phyloP scores from a whole-genome alignment of 345 rosid species.

The Psidium guajava region DNA sequence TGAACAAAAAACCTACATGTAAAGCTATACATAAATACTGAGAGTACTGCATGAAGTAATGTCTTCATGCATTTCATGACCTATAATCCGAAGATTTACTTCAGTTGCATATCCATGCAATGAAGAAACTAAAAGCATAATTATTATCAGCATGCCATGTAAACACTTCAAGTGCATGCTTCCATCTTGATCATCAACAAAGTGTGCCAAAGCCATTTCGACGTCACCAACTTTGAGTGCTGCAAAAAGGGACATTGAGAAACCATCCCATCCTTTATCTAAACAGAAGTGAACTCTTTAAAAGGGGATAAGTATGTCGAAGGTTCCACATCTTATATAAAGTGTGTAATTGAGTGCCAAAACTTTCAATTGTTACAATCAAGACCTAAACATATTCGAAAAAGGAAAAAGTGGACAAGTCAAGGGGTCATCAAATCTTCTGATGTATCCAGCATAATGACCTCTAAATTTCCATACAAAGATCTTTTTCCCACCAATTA shows the following conservation, averaged over 20 bases:
- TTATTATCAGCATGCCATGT: neutral
- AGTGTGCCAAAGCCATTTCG: neutral
- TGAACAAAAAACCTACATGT: neutral
- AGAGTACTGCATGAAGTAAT: neutral
- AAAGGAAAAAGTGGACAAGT: neutral
- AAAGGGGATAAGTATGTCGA: neutral
- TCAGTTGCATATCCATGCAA: neutral
- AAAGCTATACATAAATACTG: neutral
- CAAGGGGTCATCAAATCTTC: neutral
- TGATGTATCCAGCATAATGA: neutral
- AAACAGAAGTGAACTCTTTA: neutral
- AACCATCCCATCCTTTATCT: neutral
- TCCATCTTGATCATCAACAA: neutral
- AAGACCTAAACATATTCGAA: neutral
- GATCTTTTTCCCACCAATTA: neutral
- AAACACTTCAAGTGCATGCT: neutral
- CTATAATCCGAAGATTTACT: neutral
- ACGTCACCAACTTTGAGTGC: neutral
- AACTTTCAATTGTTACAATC: neutral
- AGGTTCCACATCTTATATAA: neutral
- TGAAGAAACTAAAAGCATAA: neutral
- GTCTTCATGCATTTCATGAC: neutral
- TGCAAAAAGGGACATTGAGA: neutral
- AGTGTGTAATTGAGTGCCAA: neutral
- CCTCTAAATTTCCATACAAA: neutral